Conservation (phyloP, 2,329 filamentous ascomycete genomes). For the Septoria petroselini region DNA sequence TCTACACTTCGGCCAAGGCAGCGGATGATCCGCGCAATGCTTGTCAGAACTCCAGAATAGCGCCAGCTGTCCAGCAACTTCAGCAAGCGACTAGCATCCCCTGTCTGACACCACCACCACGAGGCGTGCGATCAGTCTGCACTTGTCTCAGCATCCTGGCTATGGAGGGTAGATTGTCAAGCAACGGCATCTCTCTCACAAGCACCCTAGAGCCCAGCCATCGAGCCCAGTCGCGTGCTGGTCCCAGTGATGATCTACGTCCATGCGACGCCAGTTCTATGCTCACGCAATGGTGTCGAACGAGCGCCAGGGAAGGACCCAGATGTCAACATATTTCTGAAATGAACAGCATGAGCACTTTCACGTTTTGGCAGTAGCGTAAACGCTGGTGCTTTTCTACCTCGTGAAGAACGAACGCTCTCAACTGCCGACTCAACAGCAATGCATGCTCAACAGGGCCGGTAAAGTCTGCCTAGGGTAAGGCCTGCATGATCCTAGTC, state of each 20-base stretch:
- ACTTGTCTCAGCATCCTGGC: constrained; percentile 13
- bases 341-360: constrained; percentile 4
- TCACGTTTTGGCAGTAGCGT: not conserved
- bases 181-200: not conserved
- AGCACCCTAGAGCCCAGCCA: not conserved
- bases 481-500: not conserved
- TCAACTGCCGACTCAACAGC: not conserved
- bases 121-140: constrained; percentile 3
- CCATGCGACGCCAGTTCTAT: constrained; percentile 1
- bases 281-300: not conserved
- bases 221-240: not conserved
- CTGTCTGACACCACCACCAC: not conserved
- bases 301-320: not conserved
- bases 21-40: constrained; percentile 11
- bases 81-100: constrained; percentile 2
- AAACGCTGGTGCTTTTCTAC: not conserved
- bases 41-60: not conserved
- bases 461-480: not conserved
- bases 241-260: constrained; percentile 6
- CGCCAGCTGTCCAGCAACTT: not conserved
- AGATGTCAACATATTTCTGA: constrained; percentile 1
- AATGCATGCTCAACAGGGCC: not conserved
- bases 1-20: constrained; percentile 1
- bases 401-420: not conserved
- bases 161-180: not conserved